Conservation (phyloP, 805 yeast species). For the Kuraishia cidri region DNA sequence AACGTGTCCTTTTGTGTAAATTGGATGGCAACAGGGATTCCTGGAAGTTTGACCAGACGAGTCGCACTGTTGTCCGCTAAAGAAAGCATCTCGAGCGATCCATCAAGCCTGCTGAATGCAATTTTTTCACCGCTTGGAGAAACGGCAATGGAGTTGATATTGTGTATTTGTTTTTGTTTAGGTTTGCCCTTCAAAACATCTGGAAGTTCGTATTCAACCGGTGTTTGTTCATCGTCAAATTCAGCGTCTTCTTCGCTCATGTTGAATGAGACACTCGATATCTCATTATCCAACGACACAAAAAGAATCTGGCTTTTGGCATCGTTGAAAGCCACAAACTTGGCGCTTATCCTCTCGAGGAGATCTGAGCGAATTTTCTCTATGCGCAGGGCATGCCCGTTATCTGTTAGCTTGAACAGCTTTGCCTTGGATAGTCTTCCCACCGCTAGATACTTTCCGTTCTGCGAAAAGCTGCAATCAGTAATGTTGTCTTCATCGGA, state of each 20-base stretch:
- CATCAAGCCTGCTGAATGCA: constrained; percentile 56
- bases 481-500: constrained; percentile 78
- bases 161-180: constrained; percentile 35
- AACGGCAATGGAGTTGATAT: constrained; percentile 43
- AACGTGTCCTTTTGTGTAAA: constrained; percentile 45
- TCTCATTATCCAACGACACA: constrained; percentile 54
- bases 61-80: constrained; percentile 18
- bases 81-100: constrained; percentile 48
- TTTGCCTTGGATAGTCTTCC: constrained; percentile 62
- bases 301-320: constrained; percentile 34
- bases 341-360: constrained; percentile 43
- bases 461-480: constrained; percentile 53
- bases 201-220: constrained; percentile 22
- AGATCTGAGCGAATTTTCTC: constrained; percentile 38
- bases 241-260: constrained; percentile 16
- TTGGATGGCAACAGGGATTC: constrained; percentile 51
- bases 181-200: constrained; percentile 11
- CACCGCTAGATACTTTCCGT: constrained; percentile 61
- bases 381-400: constrained; percentile 29
- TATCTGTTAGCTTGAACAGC: constrained; percentile 47
- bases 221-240: constrained; percentile 29
- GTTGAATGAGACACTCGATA: constrained; percentile 25
- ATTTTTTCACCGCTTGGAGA: constrained; percentile 33
- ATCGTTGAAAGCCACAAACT: constrained; percentile 34
- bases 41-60: constrained; percentile 49